Evolutionary conservation across 2,329 filamentous ascomycete species (phyloP).

Genomic region (Colletotrichum sp.): DNA sequence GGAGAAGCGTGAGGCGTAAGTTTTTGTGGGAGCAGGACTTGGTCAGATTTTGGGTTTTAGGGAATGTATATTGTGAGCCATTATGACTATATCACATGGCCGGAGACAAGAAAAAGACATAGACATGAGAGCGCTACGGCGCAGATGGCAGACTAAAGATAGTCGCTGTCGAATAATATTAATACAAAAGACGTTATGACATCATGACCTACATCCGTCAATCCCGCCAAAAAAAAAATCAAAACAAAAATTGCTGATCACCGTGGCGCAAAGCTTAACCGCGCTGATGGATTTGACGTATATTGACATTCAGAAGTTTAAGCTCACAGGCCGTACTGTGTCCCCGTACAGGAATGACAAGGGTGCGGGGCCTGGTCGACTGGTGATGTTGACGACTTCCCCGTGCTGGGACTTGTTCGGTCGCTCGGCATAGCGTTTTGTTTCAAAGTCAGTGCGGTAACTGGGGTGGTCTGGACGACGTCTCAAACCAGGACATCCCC

Average conservation of each 20-base stretch:
- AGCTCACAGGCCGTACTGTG: not conserved
- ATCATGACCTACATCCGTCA: not conserved
- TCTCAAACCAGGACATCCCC: constrained; percentile 10
- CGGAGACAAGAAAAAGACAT: not conserved
- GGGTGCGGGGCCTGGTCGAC: not conserved
- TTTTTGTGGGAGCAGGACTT: not conserved
- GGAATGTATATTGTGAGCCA: constrained; percentile 11
- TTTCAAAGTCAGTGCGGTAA: constrained; percentile 17
- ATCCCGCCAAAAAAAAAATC: not conserved
- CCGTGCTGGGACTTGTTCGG: not conserved
- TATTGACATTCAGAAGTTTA: not conserved
- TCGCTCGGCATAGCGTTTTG: not conserved
- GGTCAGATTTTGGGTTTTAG: not conserved
- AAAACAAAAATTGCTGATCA: not conserved
- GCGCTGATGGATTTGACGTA: not conserved
- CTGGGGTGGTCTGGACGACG: not conserved
- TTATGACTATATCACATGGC: constrained; percentile 8
- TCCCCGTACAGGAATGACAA: not conserved
- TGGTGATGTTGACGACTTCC: not conserved
- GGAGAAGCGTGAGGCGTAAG: constrained; percentile 63
- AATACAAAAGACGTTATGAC: constrained; percentile 19
- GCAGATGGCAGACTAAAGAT: not conserved
- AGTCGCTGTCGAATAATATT: constrained; percentile 10
- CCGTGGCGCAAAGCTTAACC: not conserved
- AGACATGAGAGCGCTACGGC: constrained; percentile 15